Evolutionary conservation across 495 filamentous ascomycete genomes (phyloP), one percentile per base, ranked within the genome.

Genomic region (Aspergillus cristatus): DNA sequence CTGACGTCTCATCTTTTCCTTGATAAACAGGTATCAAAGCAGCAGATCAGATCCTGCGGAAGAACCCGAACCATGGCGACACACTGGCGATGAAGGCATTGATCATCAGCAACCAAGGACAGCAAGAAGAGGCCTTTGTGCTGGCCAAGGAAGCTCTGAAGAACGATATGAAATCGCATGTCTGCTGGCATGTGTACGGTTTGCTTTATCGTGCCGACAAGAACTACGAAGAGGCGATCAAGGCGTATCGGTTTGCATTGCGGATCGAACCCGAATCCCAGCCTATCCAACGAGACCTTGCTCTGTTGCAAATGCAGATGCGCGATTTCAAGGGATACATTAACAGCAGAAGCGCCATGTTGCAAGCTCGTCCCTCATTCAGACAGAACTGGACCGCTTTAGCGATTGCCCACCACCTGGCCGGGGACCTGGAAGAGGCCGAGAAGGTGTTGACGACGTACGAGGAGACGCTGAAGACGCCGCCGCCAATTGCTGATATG

Each of bases 121-220:
- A 93, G 63, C 74, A 78, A 14, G 84, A 95, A 32, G 91, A 99
- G 67, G 91, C 91, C 0, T 97, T 97, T 57, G 76, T 75, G 20
- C 72, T 99, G 37, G 90, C 84, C 45, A 97, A 95, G 67, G 74
- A 84, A 39, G 91, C 91, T 32, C 70, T 99, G 31, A 83, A 77
- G 34, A 84, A 88, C 44, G 88, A 96, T 51, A 96, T 97, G 88
- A 95, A 89, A 64, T 95, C 88, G 44, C 93, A 97, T 60, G 87
- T 97, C 48, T 96, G 89, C 67, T 99, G 91, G 91, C 91, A 99
- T 60, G 93, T 99, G 26, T 97, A 97, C 52, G 91, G 91, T n/a
- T 65, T 99, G 41, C 72, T 99, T 28, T 96, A 89, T 59, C 78
- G 90, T 18, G 78, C 86, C 17, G 76, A 80, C 48, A 97, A 97